A percentile compares a stretch with the other conserved stretches of the same genome.
phyloP scores from a whole-genome alignment of 345 rosid species.

The Psidium friedrichsthalianum region DNA sequence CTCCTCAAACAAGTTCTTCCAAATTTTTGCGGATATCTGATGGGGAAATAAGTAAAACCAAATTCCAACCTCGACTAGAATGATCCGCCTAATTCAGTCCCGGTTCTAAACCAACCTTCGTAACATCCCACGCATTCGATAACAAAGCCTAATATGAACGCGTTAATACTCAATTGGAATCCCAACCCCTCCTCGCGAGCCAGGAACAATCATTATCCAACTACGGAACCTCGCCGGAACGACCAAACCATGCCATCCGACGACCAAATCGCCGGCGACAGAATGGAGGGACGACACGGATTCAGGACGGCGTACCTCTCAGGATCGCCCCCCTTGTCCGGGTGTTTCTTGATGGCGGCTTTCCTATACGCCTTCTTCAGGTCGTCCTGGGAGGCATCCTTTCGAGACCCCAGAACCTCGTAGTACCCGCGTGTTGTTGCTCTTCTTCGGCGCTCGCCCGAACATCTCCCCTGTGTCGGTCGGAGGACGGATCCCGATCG shows the following conservation, averaged over 20 bases:
- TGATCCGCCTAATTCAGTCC: background rate
- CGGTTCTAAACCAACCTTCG: background rate
- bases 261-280: background rate
- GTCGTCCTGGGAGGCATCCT: constrained; percentile 67
- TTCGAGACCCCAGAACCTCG: constrained; percentile 73
- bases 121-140: background rate
- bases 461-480: constrained; percentile 33
- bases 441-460: constrained; percentile 70
- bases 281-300: background rate
- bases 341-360: constrained; percentile 93
- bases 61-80: background rate
- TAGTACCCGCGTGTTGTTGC: constrained; percentile 72
- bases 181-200: background rate
- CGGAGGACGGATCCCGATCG: background rate
- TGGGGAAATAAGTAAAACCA: background rate
- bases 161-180: background rate
- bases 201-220: background rate
- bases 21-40: background rate
- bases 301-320: constrained; percentile 37
- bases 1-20: background rate
- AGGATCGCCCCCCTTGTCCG: constrained; percentile 98
- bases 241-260: background rate
- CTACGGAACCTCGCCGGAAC: background rate
- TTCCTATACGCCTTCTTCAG: constrained; percentile 83
- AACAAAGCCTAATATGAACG: background rate